These are phyloP conservation scores for Trametes hirsuta DNA, from an alignment of 1,284 basidiomycete genomes.

Conservation along the genomic window DNA sequence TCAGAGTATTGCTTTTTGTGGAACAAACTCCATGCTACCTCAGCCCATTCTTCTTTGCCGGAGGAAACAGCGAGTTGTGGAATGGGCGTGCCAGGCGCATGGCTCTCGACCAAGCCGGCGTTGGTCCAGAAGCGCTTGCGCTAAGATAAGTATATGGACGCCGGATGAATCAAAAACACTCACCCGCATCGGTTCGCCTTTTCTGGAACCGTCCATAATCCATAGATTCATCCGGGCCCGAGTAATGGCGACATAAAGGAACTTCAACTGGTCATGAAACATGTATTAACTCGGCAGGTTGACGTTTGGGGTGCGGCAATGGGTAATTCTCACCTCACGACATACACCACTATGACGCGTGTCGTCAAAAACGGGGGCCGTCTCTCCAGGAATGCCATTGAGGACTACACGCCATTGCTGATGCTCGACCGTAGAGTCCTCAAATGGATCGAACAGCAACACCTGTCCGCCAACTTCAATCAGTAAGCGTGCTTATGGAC, in stretches of 20 bases:
- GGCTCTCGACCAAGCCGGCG: conserved; percentile 45
- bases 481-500: not conserved
- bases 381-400: conserved; percentile 40
- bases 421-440: conserved; percentile 55
- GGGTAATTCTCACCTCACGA: conserved; percentile 49
- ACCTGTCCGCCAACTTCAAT: conserved; percentile 46
- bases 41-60: conserved; percentile 56
- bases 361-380: conserved; percentile 54
- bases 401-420: conserved; percentile 65
- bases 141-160: not conserved
- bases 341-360: conserved; percentile 60
- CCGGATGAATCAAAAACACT: conserved; percentile 10
- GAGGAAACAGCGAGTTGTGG: conserved; percentile 55
- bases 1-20: conserved; percentile 56
- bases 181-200: conserved; percentile 62
- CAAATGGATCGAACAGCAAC: conserved; percentile 71
- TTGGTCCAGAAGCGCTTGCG: conserved; percentile 52
- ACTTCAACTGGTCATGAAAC: conserved; percentile 52
- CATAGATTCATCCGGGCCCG: conserved; percentile 68
- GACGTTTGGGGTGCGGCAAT: too few relatives aligned
- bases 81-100: conserved; percentile 45
- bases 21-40: conserved; percentile 55
- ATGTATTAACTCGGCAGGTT: not conserved
- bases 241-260: conserved; percentile 72
- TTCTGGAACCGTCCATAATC: conserved; percentile 65